These are phyloP conservation scores for Babesia ovis DNA, from an alignment of 169 alveolate species.

Conservation along the genomic window DNA sequence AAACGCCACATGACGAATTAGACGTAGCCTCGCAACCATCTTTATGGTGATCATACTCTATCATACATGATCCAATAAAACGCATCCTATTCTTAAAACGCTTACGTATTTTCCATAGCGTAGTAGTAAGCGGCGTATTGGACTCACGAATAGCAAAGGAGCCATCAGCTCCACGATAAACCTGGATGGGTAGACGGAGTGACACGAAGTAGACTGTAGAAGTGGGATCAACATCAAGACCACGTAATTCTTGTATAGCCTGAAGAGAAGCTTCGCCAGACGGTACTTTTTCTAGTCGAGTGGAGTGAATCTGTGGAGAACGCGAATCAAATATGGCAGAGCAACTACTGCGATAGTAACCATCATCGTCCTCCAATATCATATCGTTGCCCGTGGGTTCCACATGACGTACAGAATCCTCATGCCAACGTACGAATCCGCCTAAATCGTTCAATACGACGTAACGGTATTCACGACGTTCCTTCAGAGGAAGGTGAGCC, in stretches of 20 bases:
- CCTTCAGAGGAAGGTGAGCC: slow-evolving; percentile 59
- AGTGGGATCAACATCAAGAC: slow-evolving; percentile 36
- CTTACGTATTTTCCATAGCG: slow-evolving; percentile 58
- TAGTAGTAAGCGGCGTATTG: slow-evolving; percentile 67
- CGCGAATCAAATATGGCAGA: neutral
- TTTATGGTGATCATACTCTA: slow-evolving; percentile 6
- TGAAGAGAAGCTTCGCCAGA: neutral
- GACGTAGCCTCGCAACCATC: slow-evolving; percentile 2
- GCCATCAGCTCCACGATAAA: slow-evolving; percentile 50
- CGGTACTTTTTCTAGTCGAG: neutral
- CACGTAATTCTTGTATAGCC: neutral
- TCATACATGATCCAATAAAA: slow-evolving; percentile 58
- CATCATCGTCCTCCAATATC: slow-evolving; percentile 71
- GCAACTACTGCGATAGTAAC: slow-evolving; percentile 52
- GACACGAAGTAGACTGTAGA: slow-evolving; percentile 55
- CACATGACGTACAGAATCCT: slow-evolving; percentile 34
- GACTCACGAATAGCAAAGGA: slow-evolving; percentile 51
- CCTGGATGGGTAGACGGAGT: slow-evolving; percentile 64
- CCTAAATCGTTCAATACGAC: slow-evolving; percentile 59
- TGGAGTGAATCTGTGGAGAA: neutral
- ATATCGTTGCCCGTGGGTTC: slow-evolving; percentile 69
- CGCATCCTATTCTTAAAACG: slow-evolving; percentile 49
- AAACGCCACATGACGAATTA: neutral
- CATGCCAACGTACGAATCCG: slow-evolving; percentile 60
- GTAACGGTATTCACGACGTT: slow-evolving; percentile 50